Evolutionary conservation across 1,139 yeast species (phyloP).

Genomic region (Kodamaea suecica): DNA sequence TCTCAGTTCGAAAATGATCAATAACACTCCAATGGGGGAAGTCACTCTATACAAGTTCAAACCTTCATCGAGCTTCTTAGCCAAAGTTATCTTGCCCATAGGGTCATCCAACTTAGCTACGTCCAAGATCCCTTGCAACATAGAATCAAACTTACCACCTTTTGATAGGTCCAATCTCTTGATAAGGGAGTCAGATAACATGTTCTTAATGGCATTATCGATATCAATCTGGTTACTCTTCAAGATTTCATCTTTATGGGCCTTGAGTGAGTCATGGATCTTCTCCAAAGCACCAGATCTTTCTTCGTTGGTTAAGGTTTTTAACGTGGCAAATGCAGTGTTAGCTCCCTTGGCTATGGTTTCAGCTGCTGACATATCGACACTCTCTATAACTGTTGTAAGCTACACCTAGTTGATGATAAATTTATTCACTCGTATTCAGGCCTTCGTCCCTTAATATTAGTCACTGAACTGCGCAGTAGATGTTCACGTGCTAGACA

Average conservation of each 20-base stretch:
- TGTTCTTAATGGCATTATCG: slow-evolving; percentile 57
- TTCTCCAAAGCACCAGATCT: slow-evolving; percentile 70
- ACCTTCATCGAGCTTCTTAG: slow-evolving; percentile 83
- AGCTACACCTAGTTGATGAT: no score
- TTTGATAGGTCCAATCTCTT: slow-evolving; percentile 80
- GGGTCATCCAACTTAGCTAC: slow-evolving; percentile 90
- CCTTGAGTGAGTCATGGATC: slow-evolving; percentile 66
- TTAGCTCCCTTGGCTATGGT: slow-evolving; percentile 77
- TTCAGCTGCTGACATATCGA: slow-evolving; percentile 50
- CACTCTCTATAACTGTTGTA: no score
- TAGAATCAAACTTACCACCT: slow-evolving; percentile 83
- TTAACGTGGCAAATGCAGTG: slow-evolving; percentile 71
- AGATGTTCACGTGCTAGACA: no score
- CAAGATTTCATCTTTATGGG: slow-evolving; percentile 58
- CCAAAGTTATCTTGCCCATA: slow-evolving; percentile 78
- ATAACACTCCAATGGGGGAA: slow-evolving; percentile 90
- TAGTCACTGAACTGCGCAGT: no score
- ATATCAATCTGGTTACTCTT: slow-evolving; percentile 74
- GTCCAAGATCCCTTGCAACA: slow-evolving; percentile 92
- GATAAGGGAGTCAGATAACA: slow-evolving; percentile 65
- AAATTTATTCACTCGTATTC: no score
- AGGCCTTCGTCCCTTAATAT: no score
- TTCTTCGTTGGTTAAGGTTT: slow-evolving; percentile 69
- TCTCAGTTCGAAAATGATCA: slow-evolving; percentile 92
- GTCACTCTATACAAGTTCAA: slow-evolving; percentile 77